Evolutionary conservation across 2,329 filamentous ascomycete genomes (phyloP), one percentile per base, ranked within the genome.

Genomic region (Penicillium nordicum): DNA sequence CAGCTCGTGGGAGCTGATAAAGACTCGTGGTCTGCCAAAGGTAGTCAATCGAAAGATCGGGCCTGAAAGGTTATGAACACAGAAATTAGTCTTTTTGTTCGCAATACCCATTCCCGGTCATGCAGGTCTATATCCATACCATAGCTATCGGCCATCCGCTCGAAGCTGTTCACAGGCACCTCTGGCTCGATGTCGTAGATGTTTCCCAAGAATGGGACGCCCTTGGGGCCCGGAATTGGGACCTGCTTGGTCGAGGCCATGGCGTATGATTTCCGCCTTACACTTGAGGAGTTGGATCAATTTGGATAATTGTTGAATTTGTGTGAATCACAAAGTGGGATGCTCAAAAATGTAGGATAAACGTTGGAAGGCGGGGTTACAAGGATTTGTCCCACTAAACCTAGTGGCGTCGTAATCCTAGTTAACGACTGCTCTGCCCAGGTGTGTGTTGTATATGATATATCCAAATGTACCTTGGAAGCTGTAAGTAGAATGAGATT

Each of bases 121-220:
- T 30, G 45, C 3, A 40, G n/a, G 34, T 23, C 10, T 49, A 12
- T 8, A 18, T 55, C 63, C 74, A 62, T 67, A 86, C 87, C 88
- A 73, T 89, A 89, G 57, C 80, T 83, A 40, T 88, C 82, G 25
- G 84, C 82, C 47, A 90, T 74, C 11, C 80, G 76, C 6, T 72
- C 68, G 21, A 89, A 70, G 25, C 84, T 84, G 23, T 78, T 73
- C 2, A 84, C 68, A 0, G 86, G 83, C 23, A 82, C 77, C n/a
- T 81, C 79, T 0, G 79, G 72, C 56, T 87, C 82, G 59, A 92
- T 80, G 60, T 88, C 85, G 52, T 76, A 74, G 30, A 88, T 68
- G 63, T 90, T 88, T 29, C 88, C 88, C 25, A 90, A 60, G 27
- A 90, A 70, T 1, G 86, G 88, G 54, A 88, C 75, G 3, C 84